Conservation (phyloP, 1,284 basidiomycete genomes). For the Anthracocystis setariae region DNA sequence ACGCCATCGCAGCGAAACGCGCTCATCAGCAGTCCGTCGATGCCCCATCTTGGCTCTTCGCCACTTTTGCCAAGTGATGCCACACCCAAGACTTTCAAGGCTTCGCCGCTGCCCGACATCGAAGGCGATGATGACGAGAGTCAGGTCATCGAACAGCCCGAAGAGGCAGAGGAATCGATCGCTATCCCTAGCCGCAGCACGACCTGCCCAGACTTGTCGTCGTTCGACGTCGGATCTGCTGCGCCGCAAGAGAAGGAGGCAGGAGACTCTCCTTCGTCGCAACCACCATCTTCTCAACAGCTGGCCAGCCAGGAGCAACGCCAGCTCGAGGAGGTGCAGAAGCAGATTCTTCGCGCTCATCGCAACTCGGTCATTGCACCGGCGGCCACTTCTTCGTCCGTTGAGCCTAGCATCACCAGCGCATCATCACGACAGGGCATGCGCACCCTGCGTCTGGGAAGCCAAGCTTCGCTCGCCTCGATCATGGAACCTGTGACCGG, state of each 20-base stretch:
- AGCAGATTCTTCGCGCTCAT: constrained; percentile 40
- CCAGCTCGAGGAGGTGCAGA: constrained; percentile 37
- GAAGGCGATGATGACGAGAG: constrained; percentile 24
- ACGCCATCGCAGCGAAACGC: constrained; percentile 30
- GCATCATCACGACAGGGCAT: constrained; percentile 50
- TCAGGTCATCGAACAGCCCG: constrained; percentile 9
- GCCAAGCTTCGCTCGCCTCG: constrained; percentile 37
- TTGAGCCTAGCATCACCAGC: constrained; percentile 9
- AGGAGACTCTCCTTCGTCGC: too few species aligned
- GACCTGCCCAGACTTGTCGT: constrained; percentile 27
- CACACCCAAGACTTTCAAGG: constrained; percentile 18
- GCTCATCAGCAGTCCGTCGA: constrained; percentile 35
- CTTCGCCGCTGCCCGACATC: constrained; percentile 9
- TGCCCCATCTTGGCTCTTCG: constrained; percentile 38
- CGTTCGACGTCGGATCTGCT: neutral
- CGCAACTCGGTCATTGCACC: constrained; percentile 34
- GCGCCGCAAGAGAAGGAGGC: constrained; percentile 4
- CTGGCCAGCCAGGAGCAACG: constrained; percentile 28
- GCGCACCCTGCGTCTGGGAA: constrained; percentile 58
- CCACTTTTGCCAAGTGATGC: constrained; percentile 15
- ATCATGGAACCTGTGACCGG: constrained; percentile 31
- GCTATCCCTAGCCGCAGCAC: constrained; percentile 34
- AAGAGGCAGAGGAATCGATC: constrained; percentile 2
- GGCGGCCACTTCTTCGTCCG: constrained; percentile 5
- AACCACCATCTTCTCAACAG: neutral